A percentile compares a stretch with the other conserved stretches of the same genome.
Conservation (phyloP, 1,284 basidiomycete species). For the Fomitopsis schrenkii region DNA sequence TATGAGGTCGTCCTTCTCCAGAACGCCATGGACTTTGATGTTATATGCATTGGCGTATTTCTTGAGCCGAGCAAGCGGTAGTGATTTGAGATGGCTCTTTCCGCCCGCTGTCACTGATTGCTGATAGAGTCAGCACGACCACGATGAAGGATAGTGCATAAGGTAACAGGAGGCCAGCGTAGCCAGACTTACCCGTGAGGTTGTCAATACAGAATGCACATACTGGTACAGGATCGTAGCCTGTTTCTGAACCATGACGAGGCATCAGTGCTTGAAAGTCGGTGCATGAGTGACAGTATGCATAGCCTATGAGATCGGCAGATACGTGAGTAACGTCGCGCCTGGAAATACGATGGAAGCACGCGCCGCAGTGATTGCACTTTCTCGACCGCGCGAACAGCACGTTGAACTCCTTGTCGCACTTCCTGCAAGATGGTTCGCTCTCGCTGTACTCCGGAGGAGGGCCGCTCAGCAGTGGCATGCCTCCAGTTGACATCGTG, state of each 20-base stretch:
- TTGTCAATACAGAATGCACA: constrained; percentile 72
- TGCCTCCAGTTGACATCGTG: constrained; percentile 31
- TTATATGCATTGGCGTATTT: constrained; percentile 68
- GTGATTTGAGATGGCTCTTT: constrained; percentile 45
- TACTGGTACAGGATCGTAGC: constrained; percentile 60
- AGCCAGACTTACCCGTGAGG: constrained; percentile 49
- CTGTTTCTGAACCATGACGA: constrained; percentile 41
- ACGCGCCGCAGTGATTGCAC: constrained; percentile 75
- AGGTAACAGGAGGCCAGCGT: background rate
- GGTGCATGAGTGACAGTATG: constrained; percentile 66
- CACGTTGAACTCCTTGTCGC: constrained; percentile 70
- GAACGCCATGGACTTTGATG: constrained; percentile 53
- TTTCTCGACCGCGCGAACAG: constrained; percentile 58
- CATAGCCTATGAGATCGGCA: constrained; percentile 45
- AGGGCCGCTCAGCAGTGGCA: constrained; percentile 67
- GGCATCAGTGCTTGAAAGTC: constrained; percentile 77
- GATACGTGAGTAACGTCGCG: background rate
- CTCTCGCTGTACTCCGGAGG: constrained; percentile 29
- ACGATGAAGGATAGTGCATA: background rate
- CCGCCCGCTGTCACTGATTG: constrained; percentile 63
- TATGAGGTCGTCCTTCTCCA: constrained; percentile 76
- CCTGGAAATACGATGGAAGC: background rate
- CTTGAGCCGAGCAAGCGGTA: constrained; percentile 58
- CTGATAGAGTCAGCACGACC: constrained; percentile 6
- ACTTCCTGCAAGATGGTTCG: constrained; percentile 60